These are phyloP conservation scores for Trypanosomatidae sp. DNA, from an alignment of 208 protist species.

Conservation along the genomic window DNA sequence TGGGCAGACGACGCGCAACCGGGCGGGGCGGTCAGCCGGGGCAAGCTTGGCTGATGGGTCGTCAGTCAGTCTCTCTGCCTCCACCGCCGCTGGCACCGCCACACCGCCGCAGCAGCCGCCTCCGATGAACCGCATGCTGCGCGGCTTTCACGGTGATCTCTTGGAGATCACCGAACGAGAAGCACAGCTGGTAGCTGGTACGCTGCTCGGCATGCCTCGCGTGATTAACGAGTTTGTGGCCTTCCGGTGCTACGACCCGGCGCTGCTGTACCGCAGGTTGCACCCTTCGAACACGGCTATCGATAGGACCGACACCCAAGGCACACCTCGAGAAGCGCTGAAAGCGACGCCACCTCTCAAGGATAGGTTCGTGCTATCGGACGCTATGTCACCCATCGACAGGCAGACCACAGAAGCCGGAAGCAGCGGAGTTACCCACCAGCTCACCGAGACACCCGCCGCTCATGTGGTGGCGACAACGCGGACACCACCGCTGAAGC, in stretches of 20 bases:
- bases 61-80: constrained; percentile 7
- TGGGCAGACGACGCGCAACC: constrained; percentile 51
- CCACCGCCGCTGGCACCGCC: constrained; percentile 2
- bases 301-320: neutral
- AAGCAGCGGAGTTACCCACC: neutral
- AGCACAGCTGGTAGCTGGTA: constrained; percentile 39
- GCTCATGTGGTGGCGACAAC: neutral
- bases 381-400: neutral
- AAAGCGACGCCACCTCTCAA: neutral
- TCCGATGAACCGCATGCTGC: constrained; percentile 55
- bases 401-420: neutral
- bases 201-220: constrained; percentile 42
- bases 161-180: constrained; percentile 70
- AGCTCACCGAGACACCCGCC: neutral
- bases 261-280: constrained; percentile 16
- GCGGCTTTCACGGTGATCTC: constrained; percentile 55
- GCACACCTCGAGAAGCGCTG: neutral
- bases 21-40: constrained; percentile 15
- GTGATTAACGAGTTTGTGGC: constrained; percentile 67
- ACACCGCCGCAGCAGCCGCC: constrained; percentile 22
- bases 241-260: constrained; percentile 28
- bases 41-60: neutral
- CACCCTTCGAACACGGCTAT: neutral
- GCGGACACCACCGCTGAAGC: constrained; percentile 9
- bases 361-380: neutral